Evolutionary conservation across 2,329 filamentous ascomycete genomes (phyloP), one percentile per base, ranked within the genome.

Genomic region (Ilyonectria sp.): DNA sequence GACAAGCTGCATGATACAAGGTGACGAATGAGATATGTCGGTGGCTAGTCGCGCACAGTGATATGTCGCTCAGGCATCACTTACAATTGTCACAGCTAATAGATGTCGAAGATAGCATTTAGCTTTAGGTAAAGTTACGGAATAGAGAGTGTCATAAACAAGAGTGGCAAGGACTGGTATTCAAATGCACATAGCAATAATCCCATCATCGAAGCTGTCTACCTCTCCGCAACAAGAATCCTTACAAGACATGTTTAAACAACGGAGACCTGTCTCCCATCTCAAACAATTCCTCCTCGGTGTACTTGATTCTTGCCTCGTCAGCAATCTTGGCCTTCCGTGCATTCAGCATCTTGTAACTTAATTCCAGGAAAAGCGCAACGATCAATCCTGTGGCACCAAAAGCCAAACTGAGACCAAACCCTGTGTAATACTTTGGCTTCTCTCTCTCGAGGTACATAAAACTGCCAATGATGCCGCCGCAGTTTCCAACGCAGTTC

Each of bases 341-440:
- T 2, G 67, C 54, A 31, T 80, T 80, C 7, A 69, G 73, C 15
- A 47, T 13, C 64, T 78, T 78, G 64, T 79, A 80, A 17, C 71
- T 75, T 69, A 68, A 70, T 63, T 81, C 80, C 3, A 82, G 60
- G 8, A 80, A 21, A 0, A 80, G 15, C 1, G 79, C 74, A 3
- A 78, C 73, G 2, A 79, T 56, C 9, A 82, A 47, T 0, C 77
- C 77, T 4, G 60, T 75, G 0, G 63, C 72, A 19, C 75, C 79
- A 33, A 82, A 78, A 1, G 78, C 78, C 60, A 81, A 60, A 23
- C 74, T 74, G 35, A 82, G 71, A 4, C 80, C 80, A n/a, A 80
- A 82, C 1, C 80, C 80, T 1, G 80, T 80, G 46, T 74, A 86
- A 68, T 90, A 90, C 83, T 87, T 63, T 21, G 60, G 60, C 23